Evolutionary conservation across 768 basidiomycete species (phyloP), one percentile per base, ranked within the genome.

Genomic region (Calvatia gigantea): DNA sequence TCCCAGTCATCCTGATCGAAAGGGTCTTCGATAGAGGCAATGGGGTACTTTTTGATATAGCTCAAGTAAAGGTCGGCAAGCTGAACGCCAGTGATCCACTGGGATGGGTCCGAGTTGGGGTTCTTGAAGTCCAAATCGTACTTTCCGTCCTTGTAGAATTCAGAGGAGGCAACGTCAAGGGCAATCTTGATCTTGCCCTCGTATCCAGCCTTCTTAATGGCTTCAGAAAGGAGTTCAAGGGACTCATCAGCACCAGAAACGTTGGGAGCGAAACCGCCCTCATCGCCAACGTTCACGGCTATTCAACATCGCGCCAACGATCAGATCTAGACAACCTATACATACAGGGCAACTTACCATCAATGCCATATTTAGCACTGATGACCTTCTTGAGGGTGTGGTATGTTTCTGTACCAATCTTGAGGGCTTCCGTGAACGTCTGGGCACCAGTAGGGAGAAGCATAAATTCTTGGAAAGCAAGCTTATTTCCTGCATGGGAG

Each of bases 401-500:
- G 78, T 97, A 97, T 21, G 92, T 95, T 77, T 99, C 97, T 8
- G 95, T 90, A 58, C 97, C 97, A 58, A 96, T 94, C 78, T 98
- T 96, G 87, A 99, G 87, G 56, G 97, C 94, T 80, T 99, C 95
- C 29, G 91, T 86, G 82, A 98, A 99, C 57, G 81, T 82, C 15
- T 79, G 64, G 49, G 97, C 97, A 50, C 95, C 96, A 58, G 94
- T 95, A 59, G 97, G 96, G 60, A 98, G 82, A 64, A 99, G 82
- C 97, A 99, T 98, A 82, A 99, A 99, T 75, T 99, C 97, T 76
- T 99, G 97, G 91, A 98, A 99, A 35, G 97, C 97, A 60, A 99
- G 90, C 75, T 96, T 95, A 84, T 99, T 99, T 48, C 97, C 97
- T 57, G 97, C 97, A 71, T 99, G 97, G 60, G 96, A 98, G 61